Percentiles rank a stretch among this genome's conserved stretches.
Evolutionary conservation across 177 flowering plant species (phyloP).

Genomic region (Vitis hybrid): DNA sequence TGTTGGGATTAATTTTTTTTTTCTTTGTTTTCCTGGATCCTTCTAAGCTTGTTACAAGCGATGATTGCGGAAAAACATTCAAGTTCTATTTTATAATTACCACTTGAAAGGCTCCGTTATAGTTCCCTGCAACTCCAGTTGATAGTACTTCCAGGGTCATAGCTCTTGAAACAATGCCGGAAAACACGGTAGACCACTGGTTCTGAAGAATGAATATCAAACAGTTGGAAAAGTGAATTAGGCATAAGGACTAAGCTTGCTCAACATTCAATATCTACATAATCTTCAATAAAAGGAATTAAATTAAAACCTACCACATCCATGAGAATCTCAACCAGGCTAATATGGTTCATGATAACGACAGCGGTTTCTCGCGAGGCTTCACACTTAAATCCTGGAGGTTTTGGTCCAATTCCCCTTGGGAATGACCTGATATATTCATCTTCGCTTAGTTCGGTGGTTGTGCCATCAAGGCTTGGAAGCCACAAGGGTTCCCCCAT

Average conservation of each 20-base stretch:
- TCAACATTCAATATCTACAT: not conserved
- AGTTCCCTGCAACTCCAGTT: constrained; percentile 95
- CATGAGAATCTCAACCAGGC: constrained; percentile 91
- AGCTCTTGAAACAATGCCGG: constrained; percentile 80
- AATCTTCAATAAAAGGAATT: not conserved
- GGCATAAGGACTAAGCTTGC: not conserved
- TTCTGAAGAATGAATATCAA: constrained; percentile 18
- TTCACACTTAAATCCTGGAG: constrained; percentile 64
- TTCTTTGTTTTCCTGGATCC: too few relatives aligned
- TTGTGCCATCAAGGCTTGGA: constrained; percentile 37
- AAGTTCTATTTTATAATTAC: constrained; percentile 34
- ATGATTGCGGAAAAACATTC: not conserved
- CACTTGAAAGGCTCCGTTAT: constrained; percentile 97
- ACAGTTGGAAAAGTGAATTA: not conserved
- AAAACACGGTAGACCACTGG: constrained; percentile 74
- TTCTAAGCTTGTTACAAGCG: too few relatives aligned
- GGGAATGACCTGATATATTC: constrained; percentile 77
- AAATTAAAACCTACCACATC: constrained; percentile 59
- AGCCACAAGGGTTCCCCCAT: constrained; percentile 84
- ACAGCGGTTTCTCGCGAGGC: constrained; percentile 81
- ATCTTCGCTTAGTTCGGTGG: constrained; percentile 55
- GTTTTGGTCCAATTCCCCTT: constrained; percentile 83
- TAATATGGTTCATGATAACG: constrained; percentile 85
- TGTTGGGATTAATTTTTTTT: too few relatives aligned
- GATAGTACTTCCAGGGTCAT: constrained; percentile 78